Evolutionary conservation across 306 rosid genomes (phyloP).

Genomic region (Acmispon strigosus): DNA sequence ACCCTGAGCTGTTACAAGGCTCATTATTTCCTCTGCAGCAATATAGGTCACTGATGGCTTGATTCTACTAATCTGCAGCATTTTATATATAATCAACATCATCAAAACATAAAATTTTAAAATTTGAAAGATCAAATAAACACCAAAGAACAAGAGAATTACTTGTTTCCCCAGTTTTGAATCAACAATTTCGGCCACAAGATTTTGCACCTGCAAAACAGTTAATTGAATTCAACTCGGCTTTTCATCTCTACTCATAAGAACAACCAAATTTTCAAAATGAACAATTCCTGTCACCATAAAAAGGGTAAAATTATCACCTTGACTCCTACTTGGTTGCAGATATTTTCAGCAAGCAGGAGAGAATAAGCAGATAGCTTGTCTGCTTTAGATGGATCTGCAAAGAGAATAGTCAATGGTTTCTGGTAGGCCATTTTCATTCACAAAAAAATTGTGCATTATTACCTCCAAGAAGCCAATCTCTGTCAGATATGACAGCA

Average conservation of each 20-base stretch:
- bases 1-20: conserved; percentile 99
- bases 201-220: conserved; percentile 74
- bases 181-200: conserved; percentile 88
- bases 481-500: conserved; percentile 78
- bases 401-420: conserved; percentile 30
- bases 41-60: conserved; percentile 79
- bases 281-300: not conserved
- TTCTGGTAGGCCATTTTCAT: conserved; percentile 20
- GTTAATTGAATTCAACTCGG: not conserved
- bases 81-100: conserved; percentile 6
- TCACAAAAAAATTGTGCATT: conserved; percentile 1
- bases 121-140: conserved; percentile 11
- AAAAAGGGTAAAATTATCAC: conserved; percentile 28
- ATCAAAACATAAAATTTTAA: not conserved
- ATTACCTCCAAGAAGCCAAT: conserved; percentile 85
- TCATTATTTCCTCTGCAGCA: conserved; percentile 92
- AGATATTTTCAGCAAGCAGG: conserved; percentile 84
- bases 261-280: conserved; percentile 2
- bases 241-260: not conserved
- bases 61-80: conserved; percentile 62
- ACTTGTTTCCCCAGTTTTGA: conserved; percentile 92
- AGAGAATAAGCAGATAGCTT: conserved; percentile 81
- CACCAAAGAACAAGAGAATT: conserved; percentile 22
- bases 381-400: conserved; percentile 86
- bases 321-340: conserved; percentile 73